Base-by-base conservation (phyloP, 2,329 filamentous ascomycete genomes). In the Raffaelea arxii region DNA sequence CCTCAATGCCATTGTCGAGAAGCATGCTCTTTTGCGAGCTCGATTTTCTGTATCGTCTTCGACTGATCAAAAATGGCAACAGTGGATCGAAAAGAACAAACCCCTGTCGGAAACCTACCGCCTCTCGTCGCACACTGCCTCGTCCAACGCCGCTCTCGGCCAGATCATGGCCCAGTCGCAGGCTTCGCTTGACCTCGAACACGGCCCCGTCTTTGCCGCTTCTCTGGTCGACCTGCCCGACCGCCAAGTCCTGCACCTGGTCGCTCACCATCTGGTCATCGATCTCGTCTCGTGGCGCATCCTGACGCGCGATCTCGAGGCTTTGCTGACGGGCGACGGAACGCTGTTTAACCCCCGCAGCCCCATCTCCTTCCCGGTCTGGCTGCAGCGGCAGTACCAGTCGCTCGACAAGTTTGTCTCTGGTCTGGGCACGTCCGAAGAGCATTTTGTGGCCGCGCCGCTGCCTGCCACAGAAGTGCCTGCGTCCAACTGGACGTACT, bases 251-350 rank as follows among this genome's bases (percentile, higher is more conserved):
- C 53, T 77, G 2, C 75, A 71, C 50, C 56, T 77, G 10, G 63
- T 66, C 1, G 71, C 72, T 0, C 74, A 77, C 49, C 72, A 75
- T 42, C 62, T 77, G 4, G 70, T 71, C 1, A 65, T 75, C 12
- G 74, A 77, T 45, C 55, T 71, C 10, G 62, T 64, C 6, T 76
- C 72, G 0, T 77, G 73, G 74, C 63, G 66, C 14, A 62, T 74
- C 44, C 64, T 77, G 19, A 59, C 70, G 4, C 64, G 68, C 16
- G 74, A 77, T 43, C 52, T 77, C 21, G 71, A 76, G 42, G 68
- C 72, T 48, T 54, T 77, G 1, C 58, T 77, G 0, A 63, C 61
- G 16, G 61, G 63, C 22, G 70, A 71, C 3, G 66, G 62, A 38
- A 57, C 75, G 1, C 51, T 65, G 4, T n/a, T 18, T 7, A 72